A percentile compares a stretch with the other conserved stretches of the same genome.
Evolutionary conservation across 202 grass and related monocot genomes (phyloP).

Genomic region (Carex arenaria): DNA sequence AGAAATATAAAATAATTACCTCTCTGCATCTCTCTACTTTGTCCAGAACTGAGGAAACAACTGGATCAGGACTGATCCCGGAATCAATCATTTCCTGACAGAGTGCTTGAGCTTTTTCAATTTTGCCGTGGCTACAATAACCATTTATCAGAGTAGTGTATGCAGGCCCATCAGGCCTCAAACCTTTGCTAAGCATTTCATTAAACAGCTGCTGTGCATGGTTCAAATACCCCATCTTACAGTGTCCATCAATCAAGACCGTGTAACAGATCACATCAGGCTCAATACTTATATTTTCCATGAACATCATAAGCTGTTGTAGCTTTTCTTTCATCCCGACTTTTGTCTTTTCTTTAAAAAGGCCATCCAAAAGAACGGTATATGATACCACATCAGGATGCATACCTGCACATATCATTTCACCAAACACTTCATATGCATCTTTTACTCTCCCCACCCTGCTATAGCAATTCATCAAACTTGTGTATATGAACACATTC

Average conservation of each 20-base stretch:
- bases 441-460: conserved; percentile 31
- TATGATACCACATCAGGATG: conserved; percentile 74
- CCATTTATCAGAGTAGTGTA: conserved; percentile 72
- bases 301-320: conserved; percentile 26
- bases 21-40: conserved; percentile 20
- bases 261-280: conserved; percentile 70
- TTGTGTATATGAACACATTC: conserved; percentile 60
- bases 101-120: conserved; percentile 49
- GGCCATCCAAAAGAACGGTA: conserved; percentile 60
- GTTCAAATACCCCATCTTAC: conserved; percentile 56
- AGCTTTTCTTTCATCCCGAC: conserved; percentile 37
- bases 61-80: conserved; percentile 36
- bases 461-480: conserved; percentile 68
- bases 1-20: not conserved
- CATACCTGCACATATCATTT: conserved; percentile 44
- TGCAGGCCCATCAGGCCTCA: conserved; percentile 50
- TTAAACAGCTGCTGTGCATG: conserved; percentile 58
- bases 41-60: conserved; percentile 48
- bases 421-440: conserved; percentile 38
- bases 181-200: conserved; percentile 55
- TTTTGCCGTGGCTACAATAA: conserved; percentile 56
- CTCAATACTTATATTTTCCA: conserved; percentile 43
- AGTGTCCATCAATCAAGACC: conserved; percentile 67
- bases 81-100: conserved; percentile 64
- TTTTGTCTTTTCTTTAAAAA: conserved; percentile 51